Evolutionary conservation across 139 green algal genomes (phyloP).

Genomic region (Haematococcus sp.): DNA sequence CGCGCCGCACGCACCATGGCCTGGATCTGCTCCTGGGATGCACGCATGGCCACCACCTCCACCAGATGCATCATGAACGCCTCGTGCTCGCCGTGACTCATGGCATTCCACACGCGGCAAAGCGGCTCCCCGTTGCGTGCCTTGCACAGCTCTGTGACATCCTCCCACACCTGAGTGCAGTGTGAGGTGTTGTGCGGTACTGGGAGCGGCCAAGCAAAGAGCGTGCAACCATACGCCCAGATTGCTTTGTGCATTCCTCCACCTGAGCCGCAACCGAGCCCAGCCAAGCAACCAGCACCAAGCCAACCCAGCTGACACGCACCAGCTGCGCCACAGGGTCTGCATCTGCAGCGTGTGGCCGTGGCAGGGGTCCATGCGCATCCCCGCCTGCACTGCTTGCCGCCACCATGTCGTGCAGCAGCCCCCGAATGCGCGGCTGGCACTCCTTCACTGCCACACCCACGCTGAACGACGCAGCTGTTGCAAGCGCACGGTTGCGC

Average conservation of each 20-base stretch:
- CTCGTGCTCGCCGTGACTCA: background rate
- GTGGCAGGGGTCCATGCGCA: background rate
- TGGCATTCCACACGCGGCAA: background rate
- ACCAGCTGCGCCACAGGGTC: conserved; percentile 1
- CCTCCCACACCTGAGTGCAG: background rate
- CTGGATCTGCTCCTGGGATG: background rate
- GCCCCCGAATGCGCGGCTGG: background rate
- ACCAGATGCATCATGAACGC: background rate
- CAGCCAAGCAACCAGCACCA: no score
- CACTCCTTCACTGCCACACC: background rate
- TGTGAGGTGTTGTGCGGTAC: no score
- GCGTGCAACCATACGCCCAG: no score
- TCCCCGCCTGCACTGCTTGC: background rate
- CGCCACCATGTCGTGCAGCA: background rate
- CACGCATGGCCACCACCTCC: background rate
- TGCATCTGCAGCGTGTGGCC: background rate
- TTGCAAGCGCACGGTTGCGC: background rate
- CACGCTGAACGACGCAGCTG: background rate
- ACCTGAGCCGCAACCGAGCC: no score
- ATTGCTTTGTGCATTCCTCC: no score
- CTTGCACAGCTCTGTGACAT: background rate
- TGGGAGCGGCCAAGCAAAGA: no score
- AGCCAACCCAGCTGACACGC: background rate
- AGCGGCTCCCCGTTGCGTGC: background rate
- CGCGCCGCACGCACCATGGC: background rate